These are phyloP conservation scores for Anacardium occidentale DNA, from an alignment of 345 rosid species.

Conservation along the genomic window DNA sequence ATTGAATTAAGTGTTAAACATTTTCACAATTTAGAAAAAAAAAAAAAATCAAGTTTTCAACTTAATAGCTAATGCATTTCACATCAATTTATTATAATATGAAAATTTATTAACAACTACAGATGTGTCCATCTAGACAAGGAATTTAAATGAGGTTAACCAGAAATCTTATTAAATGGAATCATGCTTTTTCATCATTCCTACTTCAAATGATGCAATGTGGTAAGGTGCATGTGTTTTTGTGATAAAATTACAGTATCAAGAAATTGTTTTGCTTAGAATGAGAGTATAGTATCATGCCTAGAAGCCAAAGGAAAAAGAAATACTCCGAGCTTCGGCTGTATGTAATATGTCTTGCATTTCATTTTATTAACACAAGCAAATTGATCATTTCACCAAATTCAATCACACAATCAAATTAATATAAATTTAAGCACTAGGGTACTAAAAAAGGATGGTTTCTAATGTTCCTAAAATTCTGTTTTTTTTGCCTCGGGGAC, in stretches of 20 bases:
- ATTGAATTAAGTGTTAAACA: background rate
- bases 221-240: background rate
- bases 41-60: too few species aligned
- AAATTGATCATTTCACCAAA: constrained; percentile 10
- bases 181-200: background rate
- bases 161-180: too few species aligned
- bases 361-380: constrained; percentile 10
- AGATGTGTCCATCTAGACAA: too few species aligned
- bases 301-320: constrained; percentile 96
- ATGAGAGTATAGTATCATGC: constrained; percentile 66
- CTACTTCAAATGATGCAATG: background rate
- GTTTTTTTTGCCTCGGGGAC: constrained; percentile 74
- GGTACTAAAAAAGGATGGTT: background rate
- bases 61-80: too few species aligned
- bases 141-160: too few species aligned
- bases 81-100: too few species aligned
- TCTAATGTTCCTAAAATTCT: background rate
- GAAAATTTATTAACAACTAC: too few species aligned
- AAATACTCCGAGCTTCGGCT: constrained; percentile 75
- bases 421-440: too few species aligned
- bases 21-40: background rate
- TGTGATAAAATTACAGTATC: background rate
- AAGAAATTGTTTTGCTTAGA: background rate
- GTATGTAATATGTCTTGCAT: constrained; percentile 94
- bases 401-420: too few species aligned